These are phyloP conservation scores for Macrophomina tecta DNA, from an alignment of 2,329 filamentous ascomycete genomes.

Conservation along the genomic window DNA sequence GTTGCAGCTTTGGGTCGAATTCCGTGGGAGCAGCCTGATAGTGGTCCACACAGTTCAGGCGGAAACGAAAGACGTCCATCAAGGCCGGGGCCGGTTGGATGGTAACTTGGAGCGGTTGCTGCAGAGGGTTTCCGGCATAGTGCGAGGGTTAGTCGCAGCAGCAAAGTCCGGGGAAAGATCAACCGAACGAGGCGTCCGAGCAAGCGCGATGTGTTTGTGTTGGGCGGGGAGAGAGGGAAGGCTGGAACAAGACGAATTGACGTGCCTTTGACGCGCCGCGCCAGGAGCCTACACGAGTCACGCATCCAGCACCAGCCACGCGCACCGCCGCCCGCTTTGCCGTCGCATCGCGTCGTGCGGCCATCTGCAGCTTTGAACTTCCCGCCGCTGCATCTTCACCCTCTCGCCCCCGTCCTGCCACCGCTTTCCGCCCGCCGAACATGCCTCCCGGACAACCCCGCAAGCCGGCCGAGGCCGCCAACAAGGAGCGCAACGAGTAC, in stretches of 20 bases:
- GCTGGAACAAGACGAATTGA: conserved; percentile 13
- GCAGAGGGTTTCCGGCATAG: conserved; percentile 5
- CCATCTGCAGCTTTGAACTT: conserved; percentile 14
- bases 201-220: conserved; percentile 15
- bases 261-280: conserved; percentile 21
- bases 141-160: neutral
- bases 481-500: conserved; percentile 95
- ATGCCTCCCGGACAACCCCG: conserved; percentile 55
- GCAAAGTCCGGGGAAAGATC: neutral
- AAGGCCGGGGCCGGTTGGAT: conserved; percentile 28
- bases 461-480: conserved; percentile 60
- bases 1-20: conserved; percentile 80
- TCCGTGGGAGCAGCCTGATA: conserved; percentile 82
- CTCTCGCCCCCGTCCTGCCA: neutral
- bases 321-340: neutral
- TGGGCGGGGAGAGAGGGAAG: conserved; percentile 10
- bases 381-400: conserved; percentile 2
- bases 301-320: conserved; percentile 10
- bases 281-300: conserved; percentile 7
- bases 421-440: conserved; percentile 27
- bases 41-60: conserved; percentile 94
- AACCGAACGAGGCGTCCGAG: neutral
- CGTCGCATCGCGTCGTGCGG: neutral
- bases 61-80: conserved; percentile 84
- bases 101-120: neutral